A percentile compares a stretch with the other conserved stretches of the same genome.
phyloP scores from a whole-genome alignment of 2,329 filamentous ascomycete species.

The Penicillium hordei region DNA sequence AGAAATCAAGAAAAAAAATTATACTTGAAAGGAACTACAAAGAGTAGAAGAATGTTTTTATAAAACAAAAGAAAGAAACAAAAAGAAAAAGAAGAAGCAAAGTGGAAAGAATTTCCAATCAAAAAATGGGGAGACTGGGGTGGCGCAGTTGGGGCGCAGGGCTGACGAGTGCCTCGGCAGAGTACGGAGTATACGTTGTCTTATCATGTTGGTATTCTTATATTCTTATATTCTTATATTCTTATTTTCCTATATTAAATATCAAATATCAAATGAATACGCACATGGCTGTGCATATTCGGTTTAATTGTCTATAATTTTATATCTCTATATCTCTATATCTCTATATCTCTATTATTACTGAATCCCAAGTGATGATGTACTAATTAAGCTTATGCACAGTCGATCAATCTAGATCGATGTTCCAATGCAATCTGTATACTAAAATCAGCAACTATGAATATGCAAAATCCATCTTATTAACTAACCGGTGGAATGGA shows the following conservation, averaged over 20 bases:
- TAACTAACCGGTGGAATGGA: conserved; percentile 3
- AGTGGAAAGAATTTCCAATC: neutral
- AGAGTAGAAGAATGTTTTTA: neutral
- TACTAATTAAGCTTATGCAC: neutral
- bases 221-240: neutral
- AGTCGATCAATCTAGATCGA: conserved; percentile 4
- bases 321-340: neutral
- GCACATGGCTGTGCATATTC: neutral
- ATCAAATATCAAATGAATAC: neutral
- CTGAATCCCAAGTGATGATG: neutral
- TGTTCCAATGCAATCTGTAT: conserved; percentile 1
- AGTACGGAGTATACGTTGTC: no score
- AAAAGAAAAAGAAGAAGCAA: neutral
- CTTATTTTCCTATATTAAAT: neutral
- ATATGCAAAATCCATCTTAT: neutral
- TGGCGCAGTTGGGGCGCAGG: conserved; percentile 1
- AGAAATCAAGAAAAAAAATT: neutral
- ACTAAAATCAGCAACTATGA: neutral
- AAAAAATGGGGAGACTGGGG: neutral
- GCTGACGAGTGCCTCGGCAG: neutral
- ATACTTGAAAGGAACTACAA: neutral
- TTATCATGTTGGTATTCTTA: no score
- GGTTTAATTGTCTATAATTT: neutral
- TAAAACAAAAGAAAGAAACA: neutral
- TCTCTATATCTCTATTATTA: neutral